Conservation (phyloP, 495 filamentous ascomycete genomes). For the Trichoderma asperelloides region DNA sequence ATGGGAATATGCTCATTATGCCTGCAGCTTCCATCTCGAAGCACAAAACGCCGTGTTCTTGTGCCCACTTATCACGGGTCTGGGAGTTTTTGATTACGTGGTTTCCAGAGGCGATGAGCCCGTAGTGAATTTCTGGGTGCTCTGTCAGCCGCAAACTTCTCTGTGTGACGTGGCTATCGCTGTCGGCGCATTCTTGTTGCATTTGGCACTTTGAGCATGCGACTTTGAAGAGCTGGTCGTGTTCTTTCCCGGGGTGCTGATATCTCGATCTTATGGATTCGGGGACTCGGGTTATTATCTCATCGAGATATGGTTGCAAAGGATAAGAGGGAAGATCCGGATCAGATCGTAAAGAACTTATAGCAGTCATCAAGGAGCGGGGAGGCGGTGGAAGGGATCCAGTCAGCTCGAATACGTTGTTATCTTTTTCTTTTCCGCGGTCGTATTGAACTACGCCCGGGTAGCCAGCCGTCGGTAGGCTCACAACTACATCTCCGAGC, state of each 20-base stretch:
- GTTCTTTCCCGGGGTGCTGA: slow-evolving; percentile 12
- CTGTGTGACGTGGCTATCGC: too few relatives aligned
- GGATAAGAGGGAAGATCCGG: slow-evolving; percentile 15
- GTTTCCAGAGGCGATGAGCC: neutral
- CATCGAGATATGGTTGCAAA: slow-evolving; percentile 17
- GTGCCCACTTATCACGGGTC: slow-evolving; percentile 4
- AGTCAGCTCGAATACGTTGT: slow-evolving; percentile 26
- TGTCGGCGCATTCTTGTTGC: too few relatives aligned
- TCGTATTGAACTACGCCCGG: slow-evolving; percentile 30
- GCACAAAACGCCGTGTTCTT: slow-evolving; percentile 22
- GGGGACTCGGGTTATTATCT: slow-evolving; percentile 15
- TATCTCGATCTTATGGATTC: slow-evolving; percentile 8
- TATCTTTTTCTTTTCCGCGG: slow-evolving; percentile 26
- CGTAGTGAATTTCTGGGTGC: slow-evolving; percentile 6
- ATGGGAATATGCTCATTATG: slow-evolving; percentile 27
- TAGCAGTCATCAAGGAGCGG: slow-evolving; percentile 17
- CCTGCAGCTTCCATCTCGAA: slow-evolving; percentile 43
- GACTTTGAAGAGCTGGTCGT: slow-evolving; percentile 24
- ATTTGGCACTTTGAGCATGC: slow-evolving; percentile 20
- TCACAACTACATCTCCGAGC: slow-evolving; percentile 36
- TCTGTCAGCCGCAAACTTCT: too few relatives aligned
- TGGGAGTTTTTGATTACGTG: neutral
- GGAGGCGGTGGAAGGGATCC: slow-evolving; percentile 19
- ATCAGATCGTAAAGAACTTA: slow-evolving; percentile 19
- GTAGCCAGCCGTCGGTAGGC: slow-evolving; percentile 18